Evolutionary conservation across 2,329 filamentous ascomycete species (phyloP).

Genomic region (Curvularia spicifera): DNA sequence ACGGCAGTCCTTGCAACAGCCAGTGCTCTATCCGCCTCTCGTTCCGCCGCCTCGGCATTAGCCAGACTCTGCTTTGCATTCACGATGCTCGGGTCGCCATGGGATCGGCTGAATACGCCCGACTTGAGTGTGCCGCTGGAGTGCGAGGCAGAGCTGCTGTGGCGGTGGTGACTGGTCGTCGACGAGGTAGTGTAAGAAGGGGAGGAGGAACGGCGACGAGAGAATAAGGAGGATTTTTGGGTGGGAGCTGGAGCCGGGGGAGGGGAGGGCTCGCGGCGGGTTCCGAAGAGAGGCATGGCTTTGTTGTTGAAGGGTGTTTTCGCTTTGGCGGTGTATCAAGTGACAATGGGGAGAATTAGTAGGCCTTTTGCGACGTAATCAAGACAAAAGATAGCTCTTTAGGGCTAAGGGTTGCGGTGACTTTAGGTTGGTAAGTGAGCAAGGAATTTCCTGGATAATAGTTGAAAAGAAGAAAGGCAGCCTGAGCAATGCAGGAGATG

Average conservation of each 20-base stretch:
- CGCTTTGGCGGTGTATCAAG: too few species aligned
- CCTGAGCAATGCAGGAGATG: neutral
- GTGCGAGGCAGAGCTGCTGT: slow-evolving; percentile 25
- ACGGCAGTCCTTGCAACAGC: slow-evolving; percentile 65
- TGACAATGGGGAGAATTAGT: neutral
- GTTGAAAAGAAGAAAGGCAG: neutral
- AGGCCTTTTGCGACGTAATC: neutral
- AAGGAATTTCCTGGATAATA: neutral
- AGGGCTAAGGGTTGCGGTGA: neutral
- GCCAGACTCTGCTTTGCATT: slow-evolving; percentile 67
- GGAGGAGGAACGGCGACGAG: slow-evolving; percentile 46
- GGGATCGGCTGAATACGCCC: slow-evolving; percentile 52
- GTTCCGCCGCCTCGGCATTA: slow-evolving; percentile 67
- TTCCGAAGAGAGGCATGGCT: slow-evolving; percentile 47
- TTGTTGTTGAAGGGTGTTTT: neutral
- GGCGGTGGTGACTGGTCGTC: slow-evolving; percentile 12
- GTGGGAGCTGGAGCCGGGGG: slow-evolving; percentile 35
- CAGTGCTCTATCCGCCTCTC: slow-evolving; percentile 69
- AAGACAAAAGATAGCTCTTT: neutral
- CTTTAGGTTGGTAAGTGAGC: neutral
- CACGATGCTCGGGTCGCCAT: slow-evolving; percentile 67
- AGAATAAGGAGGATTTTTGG: slow-evolving; percentile 45
- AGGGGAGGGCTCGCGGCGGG: slow-evolving; percentile 34
- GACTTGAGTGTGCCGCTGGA: slow-evolving; percentile 32
- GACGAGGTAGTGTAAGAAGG: slow-evolving; percentile 6